Evolutionary conservation across 495 filamentous ascomycete species (phyloP).

Genomic region (Diplogelasinospora grovesii): DNA sequence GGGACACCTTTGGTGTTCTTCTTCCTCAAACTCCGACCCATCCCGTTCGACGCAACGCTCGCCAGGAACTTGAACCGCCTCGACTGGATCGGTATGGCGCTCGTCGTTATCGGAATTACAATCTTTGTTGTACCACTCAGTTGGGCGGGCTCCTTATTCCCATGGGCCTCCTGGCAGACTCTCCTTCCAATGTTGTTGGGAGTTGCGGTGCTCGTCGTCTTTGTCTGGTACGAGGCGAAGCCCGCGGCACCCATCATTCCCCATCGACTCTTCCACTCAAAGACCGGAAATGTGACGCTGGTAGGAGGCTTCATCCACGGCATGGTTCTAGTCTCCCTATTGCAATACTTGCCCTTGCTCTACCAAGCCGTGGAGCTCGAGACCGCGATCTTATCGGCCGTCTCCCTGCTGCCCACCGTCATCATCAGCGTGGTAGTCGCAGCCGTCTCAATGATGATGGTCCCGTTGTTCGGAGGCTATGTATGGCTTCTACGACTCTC

Average conservation of each 20-base stretch:
- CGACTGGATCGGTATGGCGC: constrained; percentile 45
- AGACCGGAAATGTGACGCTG: constrained; percentile 22
- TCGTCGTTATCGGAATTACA: constrained; percentile 21
- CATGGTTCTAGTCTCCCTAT: constrained; percentile 20
- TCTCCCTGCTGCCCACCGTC: constrained; percentile 24
- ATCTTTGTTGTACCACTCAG: constrained; percentile 34
- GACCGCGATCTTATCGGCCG: constrained; percentile 19
- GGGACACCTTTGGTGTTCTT: constrained; percentile 18
- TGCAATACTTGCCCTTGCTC: constrained; percentile 32
- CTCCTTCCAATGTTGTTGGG: constrained; percentile 34
- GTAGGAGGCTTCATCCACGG: constrained; percentile 28
- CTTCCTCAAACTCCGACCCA: constrained; percentile 27
- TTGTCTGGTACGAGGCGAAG: constrained; percentile 29
- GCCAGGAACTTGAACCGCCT: constrained; percentile 18
- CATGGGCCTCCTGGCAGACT: constrained; percentile 35
- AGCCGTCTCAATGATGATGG: constrained; percentile 15
- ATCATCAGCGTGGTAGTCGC: constrained; percentile 11
- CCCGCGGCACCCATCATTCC: constrained; percentile 28
- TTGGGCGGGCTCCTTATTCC: constrained; percentile 36
- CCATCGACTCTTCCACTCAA: constrained; percentile 26
- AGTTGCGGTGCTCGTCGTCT: constrained; percentile 24
- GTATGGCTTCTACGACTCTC: constrained; percentile 13
- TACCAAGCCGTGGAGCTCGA: constrained; percentile 32
- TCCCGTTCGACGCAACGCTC: constrained; percentile 16
- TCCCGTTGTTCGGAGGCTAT: constrained; percentile 15